Percentiles rank a stretch among this genome's conserved stretches.
Evolutionary conservation across 2,329 filamentous ascomycete genomes (phyloP).

Genomic region (Hypoxylon sp.): DNA sequence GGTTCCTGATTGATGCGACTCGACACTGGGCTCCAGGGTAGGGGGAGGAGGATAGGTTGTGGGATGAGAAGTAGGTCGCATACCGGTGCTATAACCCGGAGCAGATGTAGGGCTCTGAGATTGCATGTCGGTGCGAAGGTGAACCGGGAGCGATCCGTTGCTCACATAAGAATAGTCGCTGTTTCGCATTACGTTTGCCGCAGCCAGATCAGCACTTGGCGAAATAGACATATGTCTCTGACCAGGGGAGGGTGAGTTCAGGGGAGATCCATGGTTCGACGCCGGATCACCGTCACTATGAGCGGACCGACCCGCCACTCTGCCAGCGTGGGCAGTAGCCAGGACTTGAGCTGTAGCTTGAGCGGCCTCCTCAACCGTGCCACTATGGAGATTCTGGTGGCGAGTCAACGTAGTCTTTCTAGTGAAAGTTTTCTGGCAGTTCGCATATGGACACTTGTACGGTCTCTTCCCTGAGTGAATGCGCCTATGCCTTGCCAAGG

Average conservation of each 20-base stretch:
- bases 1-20: slow-evolving; percentile 77
- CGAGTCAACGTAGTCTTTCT: slow-evolving; percentile 93
- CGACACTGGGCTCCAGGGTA: slow-evolving; percentile 87
- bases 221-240: slow-evolving; percentile 85
- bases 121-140: slow-evolving; percentile 82
- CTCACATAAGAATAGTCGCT: slow-evolving; percentile 84
- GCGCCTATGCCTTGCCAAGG: slow-evolving; percentile 89
- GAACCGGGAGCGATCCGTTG: slow-evolving; percentile 83
- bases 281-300: slow-evolving; percentile 78
- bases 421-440: slow-evolving; percentile 99
- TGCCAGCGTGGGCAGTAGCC: slow-evolving; percentile 32
- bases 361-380: slow-evolving; percentile 91
- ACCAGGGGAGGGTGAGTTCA: slow-evolving; percentile 87
- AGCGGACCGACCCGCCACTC: slow-evolving; percentile 75
- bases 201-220: slow-evolving; percentile 80
- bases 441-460: slow-evolving; percentile 97
- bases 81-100: slow-evolving; percentile 70
- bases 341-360: slow-evolving; percentile 71
- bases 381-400: slow-evolving; percentile 96
- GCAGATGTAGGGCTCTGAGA: slow-evolving; percentile 78
- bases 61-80: slow-evolving; percentile 88
- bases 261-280: slow-evolving; percentile 79
- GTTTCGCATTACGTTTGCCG: slow-evolving; percentile 77
- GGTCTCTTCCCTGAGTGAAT: slow-evolving; percentile 97
- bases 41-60: slow-evolving; percentile 85